phyloP scores from a whole-genome alignment of 1,284 basidiomycete species.

The Sanghuangporus sanghuang region DNA sequence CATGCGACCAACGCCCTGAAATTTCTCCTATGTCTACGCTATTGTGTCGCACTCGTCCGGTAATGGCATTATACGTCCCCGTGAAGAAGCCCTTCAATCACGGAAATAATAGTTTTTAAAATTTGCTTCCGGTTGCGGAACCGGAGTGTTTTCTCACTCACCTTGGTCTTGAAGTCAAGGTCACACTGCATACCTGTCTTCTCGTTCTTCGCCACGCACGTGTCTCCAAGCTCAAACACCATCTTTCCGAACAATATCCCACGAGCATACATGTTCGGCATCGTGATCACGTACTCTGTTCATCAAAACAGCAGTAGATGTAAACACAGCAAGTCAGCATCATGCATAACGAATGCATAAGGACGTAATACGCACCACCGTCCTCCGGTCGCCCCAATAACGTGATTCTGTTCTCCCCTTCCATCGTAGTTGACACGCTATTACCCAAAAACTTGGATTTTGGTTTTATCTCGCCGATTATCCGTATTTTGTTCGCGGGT shows the following conservation, averaged over 20 bases:
- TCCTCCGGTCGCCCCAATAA: slow-evolving; percentile 80
- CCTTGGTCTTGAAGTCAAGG: slow-evolving; percentile 98
- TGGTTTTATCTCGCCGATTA: slow-evolving; percentile 92
- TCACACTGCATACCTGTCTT: slow-evolving; percentile 74
- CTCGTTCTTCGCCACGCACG: slow-evolving; percentile 82
- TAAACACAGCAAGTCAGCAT: slow-evolving; percentile 16
- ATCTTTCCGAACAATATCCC: slow-evolving; percentile 98
- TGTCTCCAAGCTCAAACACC: slow-evolving; percentile 94
- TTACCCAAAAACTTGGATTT: slow-evolving; percentile 98
- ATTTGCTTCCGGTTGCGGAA: background rate
- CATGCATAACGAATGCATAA: background rate
- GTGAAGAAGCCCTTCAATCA: slow-evolving; percentile 85
- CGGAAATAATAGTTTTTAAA: background rate
- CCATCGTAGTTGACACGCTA: slow-evolving; percentile 92
- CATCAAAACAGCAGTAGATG: background rate
- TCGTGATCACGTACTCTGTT: slow-evolving; percentile 79
- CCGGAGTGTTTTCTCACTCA: slow-evolving; percentile 23
- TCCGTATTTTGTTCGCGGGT: slow-evolving; percentile 78
- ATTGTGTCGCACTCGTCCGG: slow-evolving; percentile 73
- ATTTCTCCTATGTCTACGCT: slow-evolving; percentile 80
- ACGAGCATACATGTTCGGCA: slow-evolving; percentile 98
- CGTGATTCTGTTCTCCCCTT: slow-evolving; percentile 87
- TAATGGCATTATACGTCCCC: slow-evolving; percentile 90
- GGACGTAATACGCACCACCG: slow-evolving; percentile 54
- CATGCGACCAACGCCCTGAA: slow-evolving; percentile 85